A percentile compares a stretch with the other conserved stretches of the same genome.
Evolutionary conservation across 345 rosid species (phyloP).

Genomic region (Iberis pinnata): DNA sequence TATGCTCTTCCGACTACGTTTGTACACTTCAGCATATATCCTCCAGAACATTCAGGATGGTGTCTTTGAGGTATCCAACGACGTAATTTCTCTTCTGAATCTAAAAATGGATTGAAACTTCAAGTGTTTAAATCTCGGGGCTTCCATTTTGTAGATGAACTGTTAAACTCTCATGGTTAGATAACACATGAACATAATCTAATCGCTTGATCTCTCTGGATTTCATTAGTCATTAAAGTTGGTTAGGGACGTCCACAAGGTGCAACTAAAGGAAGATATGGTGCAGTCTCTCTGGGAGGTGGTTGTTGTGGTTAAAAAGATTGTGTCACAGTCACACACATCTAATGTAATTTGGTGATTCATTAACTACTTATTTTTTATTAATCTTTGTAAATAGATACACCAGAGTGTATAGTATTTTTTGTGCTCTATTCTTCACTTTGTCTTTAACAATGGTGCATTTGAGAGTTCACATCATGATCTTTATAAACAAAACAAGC

Average conservation of each 20-base stretch:
- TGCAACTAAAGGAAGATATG: conserved; percentile 63
- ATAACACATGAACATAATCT: too few relatives aligned
- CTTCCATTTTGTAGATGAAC: too few relatives aligned
- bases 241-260: conserved; percentile 82
- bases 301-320: conserved; percentile 57
- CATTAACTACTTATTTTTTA: conserved; percentile 23
- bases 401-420: conserved; percentile 31
- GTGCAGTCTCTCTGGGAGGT: conserved; percentile 59
- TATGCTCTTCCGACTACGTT: too few relatives aligned
- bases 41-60: conserved; percentile 88
- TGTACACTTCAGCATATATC: conserved; percentile 92
- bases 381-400: conserved; percentile 26
- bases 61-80: conserved; percentile 74
- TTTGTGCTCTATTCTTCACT: neutral
- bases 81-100: conserved; percentile 35
- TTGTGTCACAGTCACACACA: neutral
- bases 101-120: neutral
- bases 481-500: conserved; percentile 23
- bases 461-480: conserved; percentile 21
- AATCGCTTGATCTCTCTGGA: conserved; percentile 3
- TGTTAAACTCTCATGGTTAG: too few relatives aligned
- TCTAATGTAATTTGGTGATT: conserved; percentile 31
- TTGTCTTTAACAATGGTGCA: conserved; percentile 3
- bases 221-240: conserved; percentile 72
- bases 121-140: neutral